phyloP scores from a whole-genome alignment of 2,329 filamentous ascomycete genomes.

The Zymoseptoria tritici region DNA sequence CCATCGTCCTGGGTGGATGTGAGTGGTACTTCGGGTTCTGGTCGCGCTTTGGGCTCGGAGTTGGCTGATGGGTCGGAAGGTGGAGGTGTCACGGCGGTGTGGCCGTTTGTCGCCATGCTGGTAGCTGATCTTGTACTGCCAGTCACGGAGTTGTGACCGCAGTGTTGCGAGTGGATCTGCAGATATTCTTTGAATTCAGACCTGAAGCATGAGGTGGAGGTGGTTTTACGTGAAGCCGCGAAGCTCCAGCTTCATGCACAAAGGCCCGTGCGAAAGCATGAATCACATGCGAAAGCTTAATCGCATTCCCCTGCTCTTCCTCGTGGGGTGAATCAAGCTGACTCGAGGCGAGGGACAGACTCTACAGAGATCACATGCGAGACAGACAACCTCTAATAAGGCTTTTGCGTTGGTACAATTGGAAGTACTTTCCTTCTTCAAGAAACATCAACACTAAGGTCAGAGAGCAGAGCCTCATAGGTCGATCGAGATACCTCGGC shows the following conservation, averaged over 20 bases:
- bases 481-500: not conserved
- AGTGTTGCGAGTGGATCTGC: not conserved
- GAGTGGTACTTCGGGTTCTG: conserved; percentile 23
- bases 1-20: conserved; percentile 30
- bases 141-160: not conserved
- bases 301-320: not conserved
- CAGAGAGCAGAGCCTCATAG: not conserved
- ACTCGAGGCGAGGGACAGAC: not conserved
- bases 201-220: not conserved
- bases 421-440: not conserved
- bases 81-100: conserved; percentile 23
- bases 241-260: not conserved
- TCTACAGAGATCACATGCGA: not conserved
- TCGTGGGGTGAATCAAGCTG: not conserved
- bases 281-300: not conserved
- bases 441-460: not conserved
- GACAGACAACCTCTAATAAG: not conserved
- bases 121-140: not conserved
- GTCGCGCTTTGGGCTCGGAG: conserved; percentile 10
- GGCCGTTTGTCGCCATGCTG: conserved; percentile 22
- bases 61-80: conserved; percentile 12
- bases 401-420: not conserved
- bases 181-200: not conserved
- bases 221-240: not conserved
- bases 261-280: not conserved